Evolutionary conservation across 306 rosid genomes (phyloP).

Genomic region (Astragalus glycyphyllos): DNA sequence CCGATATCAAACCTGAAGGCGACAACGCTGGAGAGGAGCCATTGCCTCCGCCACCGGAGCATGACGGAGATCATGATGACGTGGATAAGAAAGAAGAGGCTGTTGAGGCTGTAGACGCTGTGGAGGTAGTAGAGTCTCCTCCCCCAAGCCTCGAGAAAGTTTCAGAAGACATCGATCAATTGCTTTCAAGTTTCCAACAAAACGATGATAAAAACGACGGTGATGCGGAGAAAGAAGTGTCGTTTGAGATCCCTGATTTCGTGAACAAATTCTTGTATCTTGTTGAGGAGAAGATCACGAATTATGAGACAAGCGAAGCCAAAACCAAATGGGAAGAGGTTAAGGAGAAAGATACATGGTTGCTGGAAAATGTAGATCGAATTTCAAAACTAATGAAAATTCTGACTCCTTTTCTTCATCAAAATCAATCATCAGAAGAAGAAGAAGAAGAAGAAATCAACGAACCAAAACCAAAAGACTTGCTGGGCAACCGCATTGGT

Average conservation of each 20-base stretch:
- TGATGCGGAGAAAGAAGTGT: neutral
- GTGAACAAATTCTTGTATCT: slow-evolving; percentile 53
- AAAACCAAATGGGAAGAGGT: slow-evolving; percentile 51
- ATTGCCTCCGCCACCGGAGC: neutral
- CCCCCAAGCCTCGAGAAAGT: slow-evolving; percentile 40
- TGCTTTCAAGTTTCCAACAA: slow-evolving; percentile 27
- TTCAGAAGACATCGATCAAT: slow-evolving; percentile 51
- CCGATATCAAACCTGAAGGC: slow-evolving; percentile 19
- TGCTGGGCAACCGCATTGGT: slow-evolving; percentile 57
- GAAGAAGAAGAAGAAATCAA: slow-evolving; percentile 1
- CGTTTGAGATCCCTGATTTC: slow-evolving; percentile 49
- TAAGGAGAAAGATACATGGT: slow-evolving; percentile 47
- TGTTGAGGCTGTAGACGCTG: neutral
- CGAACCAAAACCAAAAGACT: slow-evolving; percentile 8
- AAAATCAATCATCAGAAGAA: neutral
- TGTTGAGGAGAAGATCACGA: slow-evolving; percentile 51
- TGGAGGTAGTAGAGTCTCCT: slow-evolving; percentile 28
- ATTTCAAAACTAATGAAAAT: slow-evolving; percentile 50
- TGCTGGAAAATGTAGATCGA: slow-evolving; percentile 55
- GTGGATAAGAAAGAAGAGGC: slow-evolving; percentile 32
- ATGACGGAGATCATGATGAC: neutral
- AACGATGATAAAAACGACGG: neutral
- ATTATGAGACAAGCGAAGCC: slow-evolving; percentile 35
- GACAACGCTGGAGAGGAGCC: neutral
- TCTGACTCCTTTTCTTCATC: neutral